These are phyloP conservation scores for Ceratocystis albifundus DNA, from an alignment of 2,329 filamentous ascomycete genomes.

Conservation along the genomic window DNA sequence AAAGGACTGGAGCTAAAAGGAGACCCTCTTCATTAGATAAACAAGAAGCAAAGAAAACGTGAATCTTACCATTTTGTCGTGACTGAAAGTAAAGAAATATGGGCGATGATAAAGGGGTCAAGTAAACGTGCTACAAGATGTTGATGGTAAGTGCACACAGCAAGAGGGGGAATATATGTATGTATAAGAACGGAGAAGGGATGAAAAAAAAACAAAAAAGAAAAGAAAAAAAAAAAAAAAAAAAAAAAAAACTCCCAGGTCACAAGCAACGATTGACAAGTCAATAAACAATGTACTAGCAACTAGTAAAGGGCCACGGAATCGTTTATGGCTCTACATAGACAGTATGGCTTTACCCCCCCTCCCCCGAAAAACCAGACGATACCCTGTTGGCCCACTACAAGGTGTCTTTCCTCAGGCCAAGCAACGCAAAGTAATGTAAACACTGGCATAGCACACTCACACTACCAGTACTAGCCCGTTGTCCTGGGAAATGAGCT, in stretches of 20 bases:
- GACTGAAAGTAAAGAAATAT: background rate
- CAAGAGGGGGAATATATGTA: background rate
- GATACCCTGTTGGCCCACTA: background rate
- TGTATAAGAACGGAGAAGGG: constrained; percentile 7
- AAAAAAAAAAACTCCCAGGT: background rate
- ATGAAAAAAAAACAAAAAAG: constrained; percentile 7
- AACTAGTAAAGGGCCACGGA: background rate
- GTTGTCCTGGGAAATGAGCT: constrained; percentile 6
- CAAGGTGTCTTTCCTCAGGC: background rate
- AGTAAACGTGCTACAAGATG: constrained; percentile 5
- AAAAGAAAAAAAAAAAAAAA: background rate
- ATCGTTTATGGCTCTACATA: background rate
- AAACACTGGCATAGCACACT: background rate
- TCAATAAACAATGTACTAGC: background rate
- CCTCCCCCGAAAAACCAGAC: background rate
- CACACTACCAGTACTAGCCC: background rate
- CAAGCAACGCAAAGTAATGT: background rate
- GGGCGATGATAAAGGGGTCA: background rate
- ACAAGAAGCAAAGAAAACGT: background rate
- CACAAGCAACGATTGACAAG: background rate
- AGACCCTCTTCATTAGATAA: constrained; percentile 1
- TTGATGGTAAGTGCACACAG: background rate
- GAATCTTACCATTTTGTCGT: constrained; percentile 9
- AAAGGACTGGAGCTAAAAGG: background rate
- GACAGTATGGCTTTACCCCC: background rate